Conservation (phyloP, 129 eudicot genomes). For the Flaveria robusta region DNA sequence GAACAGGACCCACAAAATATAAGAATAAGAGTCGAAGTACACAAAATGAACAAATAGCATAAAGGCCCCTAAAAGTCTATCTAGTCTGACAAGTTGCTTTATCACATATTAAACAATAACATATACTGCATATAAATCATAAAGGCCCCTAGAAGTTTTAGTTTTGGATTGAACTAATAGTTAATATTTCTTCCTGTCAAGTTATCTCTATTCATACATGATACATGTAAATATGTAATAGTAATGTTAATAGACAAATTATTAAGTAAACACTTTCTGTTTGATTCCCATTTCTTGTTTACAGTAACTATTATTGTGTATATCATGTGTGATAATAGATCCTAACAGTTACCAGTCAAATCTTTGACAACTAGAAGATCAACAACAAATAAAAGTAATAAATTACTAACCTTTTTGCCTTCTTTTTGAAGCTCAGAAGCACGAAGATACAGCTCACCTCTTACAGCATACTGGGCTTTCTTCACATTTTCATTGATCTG, state of each 20-base stretch:
- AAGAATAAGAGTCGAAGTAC: neutral
- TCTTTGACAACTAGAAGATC: neutral
- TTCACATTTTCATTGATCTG: constrained; percentile 88
- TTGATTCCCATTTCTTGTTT: constrained; percentile 8
- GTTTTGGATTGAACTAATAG: neutral
- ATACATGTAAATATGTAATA: neutral
- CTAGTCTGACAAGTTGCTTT: constrained; percentile 16
- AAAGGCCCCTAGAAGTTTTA: neutral
- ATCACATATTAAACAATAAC: constrained; percentile 20
- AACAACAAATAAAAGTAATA: neutral
- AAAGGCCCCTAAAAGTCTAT: neutral
- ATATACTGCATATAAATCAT: neutral
- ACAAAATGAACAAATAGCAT: neutral
- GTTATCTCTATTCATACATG: neutral
- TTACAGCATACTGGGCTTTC: constrained; percentile 97
- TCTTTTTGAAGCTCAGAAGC: constrained; percentile 99
- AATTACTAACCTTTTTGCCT: constrained; percentile 80
- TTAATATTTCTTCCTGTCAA: neutral
- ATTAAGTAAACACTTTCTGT: neutral
- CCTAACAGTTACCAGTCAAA: neutral
- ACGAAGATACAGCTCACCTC: constrained; percentile 99
- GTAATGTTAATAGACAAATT: neutral
- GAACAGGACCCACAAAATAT: constrained; percentile 3
- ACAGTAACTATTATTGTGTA: constrained; percentile 6
- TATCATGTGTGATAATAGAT: constrained; percentile 9